Base-by-base conservation (phyloP, 2,329 filamentous ascomycete species). In the Neofusicoccum sp. region DNA sequence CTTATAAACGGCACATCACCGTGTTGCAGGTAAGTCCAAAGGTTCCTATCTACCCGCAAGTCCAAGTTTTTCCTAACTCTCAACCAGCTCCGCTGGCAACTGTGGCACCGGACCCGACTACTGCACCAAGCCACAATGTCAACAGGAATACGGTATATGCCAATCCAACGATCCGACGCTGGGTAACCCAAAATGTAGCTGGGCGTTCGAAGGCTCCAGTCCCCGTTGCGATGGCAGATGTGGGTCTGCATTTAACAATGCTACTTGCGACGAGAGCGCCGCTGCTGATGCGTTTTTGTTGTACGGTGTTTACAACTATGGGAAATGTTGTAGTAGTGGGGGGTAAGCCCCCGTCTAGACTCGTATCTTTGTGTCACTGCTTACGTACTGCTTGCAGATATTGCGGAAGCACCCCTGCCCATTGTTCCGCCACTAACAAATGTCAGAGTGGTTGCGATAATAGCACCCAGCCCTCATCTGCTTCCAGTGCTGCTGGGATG, bases 11-110 rank as follows among this genome's bases (percentile, higher is more conserved):
- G 53, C 26, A 44, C 36, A 3, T 57, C 40, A 7, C 53, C 53
- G 20, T 57, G 36, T 34, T 57, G 53, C 53, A 57, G 53, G 53
- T 44, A 33, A 12, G 53, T 12, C 14, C n/a, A n/a, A n/a, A n/a
- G 3, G 2, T 5, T 33, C 7, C 8, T 49, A n/a, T n/a, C n/a
- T n/a, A n/a, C n/a, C n/a, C n/a, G n/a, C n/a, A n/a, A n/a, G n/a
- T n/a, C n/a, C 28, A 4, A 24, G 4, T 4, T 3, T 8, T 5
- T 26, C 26, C 12, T 30, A 9, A 28, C 12, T 20, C 6, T 1
- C 6, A 49, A 40, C n/a, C n/a, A 43, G 34, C n/a, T 28, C 31
- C n/a, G 14, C 20, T 11, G 26, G 26, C 9, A 41, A 31, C 14
- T 38, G 53, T 14, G 53, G 53, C 24, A 26, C 16, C 6, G 24